These are phyloP conservation scores for Eragrostis curvula DNA, from an alignment of 176 grass and related monocot genomes.

Conservation along the genomic window DNA sequence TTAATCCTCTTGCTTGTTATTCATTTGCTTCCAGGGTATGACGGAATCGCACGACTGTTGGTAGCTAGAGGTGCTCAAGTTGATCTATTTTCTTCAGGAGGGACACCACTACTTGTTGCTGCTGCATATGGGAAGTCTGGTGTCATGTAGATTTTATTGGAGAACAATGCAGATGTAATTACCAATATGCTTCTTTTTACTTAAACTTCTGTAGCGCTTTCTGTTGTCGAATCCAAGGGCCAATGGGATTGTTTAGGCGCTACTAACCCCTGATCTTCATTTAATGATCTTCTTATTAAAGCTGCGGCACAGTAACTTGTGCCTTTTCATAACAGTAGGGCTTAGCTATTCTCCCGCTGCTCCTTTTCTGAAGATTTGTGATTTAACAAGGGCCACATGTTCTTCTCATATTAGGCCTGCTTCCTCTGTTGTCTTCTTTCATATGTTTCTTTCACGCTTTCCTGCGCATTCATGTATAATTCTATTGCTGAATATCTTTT, in stretches of 20 bases:
- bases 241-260: neutral
- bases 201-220: neutral
- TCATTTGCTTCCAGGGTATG: constrained; percentile 32
- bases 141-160: constrained; percentile 44
- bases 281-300: too few relatives aligned
- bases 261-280: too few relatives aligned
- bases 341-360: too few relatives aligned
- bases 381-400: too few relatives aligned
- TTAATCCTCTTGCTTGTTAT: neutral
- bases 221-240: neutral
- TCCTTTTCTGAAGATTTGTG: too few relatives aligned
- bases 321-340: too few relatives aligned
- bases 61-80: constrained; percentile 36
- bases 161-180: constrained; percentile 48
- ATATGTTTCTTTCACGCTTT: too few relatives aligned
- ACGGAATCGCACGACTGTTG: constrained; percentile 34
- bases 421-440: too few relatives aligned
- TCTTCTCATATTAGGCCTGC: too few relatives aligned
- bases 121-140: constrained; percentile 30
- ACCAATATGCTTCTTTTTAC: constrained; percentile 2
- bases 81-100: constrained; percentile 29
- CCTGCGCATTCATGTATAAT: too few relatives aligned
- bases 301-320: too few relatives aligned
- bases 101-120: constrained; percentile 43
- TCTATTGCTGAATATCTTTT: neutral